These are phyloP conservation scores for Ormosia semicastrata DNA, from an alignment of 306 rosid species.

Conservation along the genomic window DNA sequence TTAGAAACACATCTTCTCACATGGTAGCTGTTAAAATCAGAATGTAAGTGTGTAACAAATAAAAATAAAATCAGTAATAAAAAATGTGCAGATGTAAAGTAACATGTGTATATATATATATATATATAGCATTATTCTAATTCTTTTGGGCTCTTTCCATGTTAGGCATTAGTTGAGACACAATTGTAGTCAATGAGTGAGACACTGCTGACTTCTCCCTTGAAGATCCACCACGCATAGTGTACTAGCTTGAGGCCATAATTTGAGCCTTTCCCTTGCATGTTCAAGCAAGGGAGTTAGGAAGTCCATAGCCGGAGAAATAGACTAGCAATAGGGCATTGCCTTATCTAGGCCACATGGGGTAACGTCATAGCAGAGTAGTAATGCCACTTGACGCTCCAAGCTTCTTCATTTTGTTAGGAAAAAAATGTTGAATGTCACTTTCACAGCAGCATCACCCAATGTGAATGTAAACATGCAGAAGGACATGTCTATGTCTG, in stretches of 20 bases:
- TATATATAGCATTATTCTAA: too few species aligned
- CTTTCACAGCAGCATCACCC: constrained; percentile 10
- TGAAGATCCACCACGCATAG: not conserved
- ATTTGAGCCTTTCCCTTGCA: not conserved
- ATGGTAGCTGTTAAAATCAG: too few species aligned
- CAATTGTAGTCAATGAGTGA: not conserved
- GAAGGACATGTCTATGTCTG: not conserved
- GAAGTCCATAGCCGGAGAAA: not conserved
- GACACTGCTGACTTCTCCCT: not conserved
- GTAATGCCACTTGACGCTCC: not conserved
- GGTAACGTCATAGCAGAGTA: not conserved
- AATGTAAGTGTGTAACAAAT: too few species aligned
- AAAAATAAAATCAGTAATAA: too few species aligned
- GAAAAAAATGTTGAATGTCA: not conserved
- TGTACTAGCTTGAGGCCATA: not conserved
- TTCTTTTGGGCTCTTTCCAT: not conserved
- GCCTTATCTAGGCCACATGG: constrained; percentile 1
- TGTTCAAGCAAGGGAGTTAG: not conserved
- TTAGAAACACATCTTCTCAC: too few species aligned
- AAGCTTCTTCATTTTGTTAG: constrained; percentile 6
- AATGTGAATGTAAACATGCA: not conserved
- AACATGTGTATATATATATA: too few species aligned
- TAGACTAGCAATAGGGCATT: not conserved
- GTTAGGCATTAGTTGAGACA: not conserved
- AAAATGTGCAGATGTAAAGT: too few species aligned